Conservation (phyloP, 129 eudicot species). For the Escallonia herrerae region DNA sequence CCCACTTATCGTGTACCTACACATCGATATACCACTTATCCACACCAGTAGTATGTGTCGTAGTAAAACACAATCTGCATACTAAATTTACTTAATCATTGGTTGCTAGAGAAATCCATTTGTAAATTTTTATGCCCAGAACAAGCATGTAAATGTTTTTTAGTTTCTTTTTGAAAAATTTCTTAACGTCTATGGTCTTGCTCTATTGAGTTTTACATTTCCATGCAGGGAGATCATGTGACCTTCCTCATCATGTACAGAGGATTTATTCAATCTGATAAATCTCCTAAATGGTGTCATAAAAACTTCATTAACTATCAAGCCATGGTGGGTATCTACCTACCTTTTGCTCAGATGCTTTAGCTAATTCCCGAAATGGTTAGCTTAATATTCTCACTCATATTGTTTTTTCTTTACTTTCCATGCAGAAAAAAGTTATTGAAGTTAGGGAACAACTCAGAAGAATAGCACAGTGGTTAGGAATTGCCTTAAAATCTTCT, state of each 20-base stretch:
- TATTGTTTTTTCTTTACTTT: neutral
- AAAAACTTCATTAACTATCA: conserved; percentile 83
- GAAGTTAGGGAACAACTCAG: conserved; percentile 81
- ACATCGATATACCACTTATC: too few relatives aligned
- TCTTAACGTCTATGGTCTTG: neutral
- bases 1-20: too few relatives aligned
- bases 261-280: conserved; percentile 76
- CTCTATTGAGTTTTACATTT: neutral
- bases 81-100: too few relatives aligned
- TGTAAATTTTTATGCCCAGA: neutral
- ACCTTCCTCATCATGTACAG: conserved; percentile 86
- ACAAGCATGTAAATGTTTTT: neutral
- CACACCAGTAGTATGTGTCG: too few relatives aligned
- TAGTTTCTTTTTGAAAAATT: neutral
- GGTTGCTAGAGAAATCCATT: neutral
- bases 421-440: conserved; percentile 68
- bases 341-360: neutral
- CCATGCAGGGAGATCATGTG: conserved; percentile 91
- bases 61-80: too few relatives aligned
- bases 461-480: conserved; percentile 68
- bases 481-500: conserved; percentile 72
- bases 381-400: neutral
- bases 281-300: conserved; percentile 95
- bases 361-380: neutral
- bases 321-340: conserved; percentile 61